These are phyloP conservation scores for Fusarium dlaminii DNA, from an alignment of 2,329 filamentous ascomycete species.

Conservation along the genomic window DNA sequence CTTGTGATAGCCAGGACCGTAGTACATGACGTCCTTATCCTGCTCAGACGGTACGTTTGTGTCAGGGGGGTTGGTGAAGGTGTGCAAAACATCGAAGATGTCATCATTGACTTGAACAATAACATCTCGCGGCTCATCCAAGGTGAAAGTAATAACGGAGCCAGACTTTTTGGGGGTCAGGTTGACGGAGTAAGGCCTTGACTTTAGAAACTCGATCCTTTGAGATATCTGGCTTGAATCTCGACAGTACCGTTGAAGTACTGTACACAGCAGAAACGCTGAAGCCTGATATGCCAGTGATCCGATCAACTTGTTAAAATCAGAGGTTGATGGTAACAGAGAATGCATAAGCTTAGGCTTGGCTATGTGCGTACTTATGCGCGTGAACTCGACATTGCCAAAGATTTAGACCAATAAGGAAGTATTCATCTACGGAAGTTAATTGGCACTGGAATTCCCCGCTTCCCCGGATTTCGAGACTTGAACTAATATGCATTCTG, in stretches of 20 bases:
- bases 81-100: not conserved
- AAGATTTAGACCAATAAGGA: not conserved
- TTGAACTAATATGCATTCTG: not conserved
- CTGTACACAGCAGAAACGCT: too few species aligned
- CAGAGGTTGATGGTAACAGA: too few species aligned
- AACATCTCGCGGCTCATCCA: not conserved
- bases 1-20: not conserved
- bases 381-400: fast-evolving
- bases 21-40: fast-evolving
- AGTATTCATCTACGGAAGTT: not conserved
- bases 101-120: not conserved
- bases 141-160: not conserved
- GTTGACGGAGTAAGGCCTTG: not conserved
- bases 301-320: too few species aligned
- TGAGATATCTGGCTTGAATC: not conserved
- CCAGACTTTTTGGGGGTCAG: not conserved
- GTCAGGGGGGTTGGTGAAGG: not conserved
- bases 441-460: not conserved
- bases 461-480: not conserved
- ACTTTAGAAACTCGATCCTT: not conserved
- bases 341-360: not conserved
- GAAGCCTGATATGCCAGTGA: too few species aligned
- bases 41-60: fast-evolving
- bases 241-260: not conserved
- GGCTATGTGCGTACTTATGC: not conserved